Conservation (phyloP, 371 early-diverging fungal genomes). For the Circinella umbellata region DNA sequence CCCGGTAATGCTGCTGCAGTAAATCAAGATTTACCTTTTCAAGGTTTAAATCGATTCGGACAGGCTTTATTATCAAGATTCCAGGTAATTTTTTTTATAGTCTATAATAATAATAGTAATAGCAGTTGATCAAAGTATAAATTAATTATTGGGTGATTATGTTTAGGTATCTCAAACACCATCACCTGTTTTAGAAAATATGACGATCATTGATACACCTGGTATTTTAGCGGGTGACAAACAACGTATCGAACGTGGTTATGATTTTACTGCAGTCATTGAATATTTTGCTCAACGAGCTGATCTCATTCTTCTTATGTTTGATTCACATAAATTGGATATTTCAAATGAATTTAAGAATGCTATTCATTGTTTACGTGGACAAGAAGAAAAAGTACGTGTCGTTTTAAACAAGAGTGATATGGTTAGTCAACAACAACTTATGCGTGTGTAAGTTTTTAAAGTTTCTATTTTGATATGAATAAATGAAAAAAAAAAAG, state of each 20-base stretch:
- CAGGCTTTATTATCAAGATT: slow-evolving; percentile 82
- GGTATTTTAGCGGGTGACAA: slow-evolving; percentile 90
- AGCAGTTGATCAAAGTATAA: no score
- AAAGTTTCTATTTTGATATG: no score
- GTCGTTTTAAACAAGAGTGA: slow-evolving; percentile 90
- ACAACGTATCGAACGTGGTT: slow-evolving; percentile 79
- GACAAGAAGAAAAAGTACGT: slow-evolving; percentile 87
- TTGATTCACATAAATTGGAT: slow-evolving; percentile 90
- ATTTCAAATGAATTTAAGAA: slow-evolving; percentile 90
- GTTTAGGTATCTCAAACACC: slow-evolving; percentile 73
- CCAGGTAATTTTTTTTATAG: slow-evolving; percentile 54
- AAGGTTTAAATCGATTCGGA: slow-evolving; percentile 77
- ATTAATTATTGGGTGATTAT: neutral
- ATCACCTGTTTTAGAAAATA: slow-evolving; percentile 75
- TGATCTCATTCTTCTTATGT: slow-evolving; percentile 83
- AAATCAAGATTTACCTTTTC: slow-evolving; percentile 80
- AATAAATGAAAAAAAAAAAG: no score
- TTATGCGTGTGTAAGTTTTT: slow-evolving; percentile 85
- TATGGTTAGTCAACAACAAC: slow-evolving; percentile 83
- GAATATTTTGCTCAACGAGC: slow-evolving; percentile 92
- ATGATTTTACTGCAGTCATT: slow-evolving; percentile 82
- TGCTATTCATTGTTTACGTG: slow-evolving; percentile 77
- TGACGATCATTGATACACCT: slow-evolving; percentile 89
- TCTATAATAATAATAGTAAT: no score
- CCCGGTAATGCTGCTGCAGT: slow-evolving; percentile 93